Evolutionary conservation across 1,284 basidiomycete species (phyloP), one percentile per base, ranked within the genome.

Genomic region (Agroathelia rolfsii): DNA sequence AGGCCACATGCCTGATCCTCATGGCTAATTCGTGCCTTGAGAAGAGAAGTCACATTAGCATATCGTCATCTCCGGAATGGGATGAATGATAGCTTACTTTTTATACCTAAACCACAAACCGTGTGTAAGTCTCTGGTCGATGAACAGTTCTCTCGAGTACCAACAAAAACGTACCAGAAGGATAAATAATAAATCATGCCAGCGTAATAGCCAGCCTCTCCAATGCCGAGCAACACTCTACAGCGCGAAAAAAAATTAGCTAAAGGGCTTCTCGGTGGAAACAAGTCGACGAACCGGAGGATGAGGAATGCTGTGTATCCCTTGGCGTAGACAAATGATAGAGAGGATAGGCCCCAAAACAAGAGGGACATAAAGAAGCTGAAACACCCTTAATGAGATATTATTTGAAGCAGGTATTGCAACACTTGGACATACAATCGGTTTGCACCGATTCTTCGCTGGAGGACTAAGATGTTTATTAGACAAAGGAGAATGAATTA

Each of bases 181-280:
- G 68, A 70, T 16, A 73, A 46, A 41, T 72, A 73, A 39, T 71
- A 72, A 6, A 71, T 70, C 60, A 70, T 66, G 3, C 69, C 69
- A 1, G 68, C 68, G 39, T 70, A 69, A 40, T 61, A 72, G 0
- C 68, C 68, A 4, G 68, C 67, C 43, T 60, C 57, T 0, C 58
- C 58, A 52, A 71, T 69, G 3, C 69, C 68, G 39, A 70, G 47
- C 5, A 69, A 44, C 3, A 63, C 54, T 24, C 61, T 63, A 34
- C 1, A 33, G n/a, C 12, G 20, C 19, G 6, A 26, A 17, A 34
- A 24, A n/a, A n/a, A n/a, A n/a, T n/a, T n/a, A n/a, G 20, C 19
- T 5, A 26, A 17, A 34, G 24, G 16, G 23, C 31, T 16, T 17
- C 27, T 16, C 8, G 6, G 12, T 19, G 20, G n/a, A 28, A 18